Base-by-base conservation (phyloP, 2,329 filamentous ascomycete species). In the Eutypella sp. region DNA sequence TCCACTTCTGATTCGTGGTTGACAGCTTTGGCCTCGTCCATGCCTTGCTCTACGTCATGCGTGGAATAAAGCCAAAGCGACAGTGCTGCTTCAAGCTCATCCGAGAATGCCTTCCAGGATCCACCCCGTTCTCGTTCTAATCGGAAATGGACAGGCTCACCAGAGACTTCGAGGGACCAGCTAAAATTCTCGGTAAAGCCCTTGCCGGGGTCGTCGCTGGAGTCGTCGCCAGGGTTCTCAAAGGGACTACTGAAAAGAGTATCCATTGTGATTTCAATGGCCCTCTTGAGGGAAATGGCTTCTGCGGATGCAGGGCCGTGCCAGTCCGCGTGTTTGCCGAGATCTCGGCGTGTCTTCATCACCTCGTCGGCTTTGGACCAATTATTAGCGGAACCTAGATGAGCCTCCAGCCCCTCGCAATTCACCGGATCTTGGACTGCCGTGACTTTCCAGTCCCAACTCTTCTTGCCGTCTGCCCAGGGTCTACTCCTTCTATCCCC, bases 21-120 rank as follows among this genome's bases (percentile, higher is more conserved):
- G n/a, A n/a, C n/a, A 29, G 25, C 13, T 29, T 7, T 13, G 25
- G 13, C 13, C 10, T 36, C n/a, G 33, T 9, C 2, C 16, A 4
- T 15, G 3, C 10, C 5, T 4, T 3, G 2, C 10, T 36, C 16
- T 10, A 2, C 6, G 19, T 52, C 8, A 29, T 29, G 25, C 13
- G 25, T 47, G 10, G 48, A 51, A 48, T 54, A 63, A 1, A 62
- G 10, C 61, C 62, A 64, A 4, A 64, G 41, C 1, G 62, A 65
- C 15, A 65, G 47, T 1, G 50, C 58, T 4, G 62, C 57, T 9
- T 63, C 59, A 15, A 64, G 48, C 24, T 58, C 55, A 2, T 47
- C 47, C 4, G 47, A 20, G 24, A 42, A 34, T 10, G 48, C 52
- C 20, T 42, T 54, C 61, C 60, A 64, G 5, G 31, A 37, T 1